Evolutionary conservation across 768 basidiomycete species (phyloP).

Genomic region (Inosperma sp.): DNA sequence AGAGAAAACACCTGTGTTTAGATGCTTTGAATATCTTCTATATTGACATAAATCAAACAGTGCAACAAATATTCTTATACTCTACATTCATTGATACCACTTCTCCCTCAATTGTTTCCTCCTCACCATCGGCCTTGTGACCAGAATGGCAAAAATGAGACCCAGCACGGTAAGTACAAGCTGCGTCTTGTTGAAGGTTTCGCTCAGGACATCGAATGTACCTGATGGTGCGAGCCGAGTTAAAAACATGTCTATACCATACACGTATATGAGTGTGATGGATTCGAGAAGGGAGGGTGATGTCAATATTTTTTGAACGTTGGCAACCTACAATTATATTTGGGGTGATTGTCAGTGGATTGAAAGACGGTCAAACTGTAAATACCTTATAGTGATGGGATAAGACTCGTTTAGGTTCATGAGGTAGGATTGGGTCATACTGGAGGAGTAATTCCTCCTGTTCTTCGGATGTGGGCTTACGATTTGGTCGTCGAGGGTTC

Average conservation of each 20-base stretch:
- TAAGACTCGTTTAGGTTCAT: conserved; percentile 56
- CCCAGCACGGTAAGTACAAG: conserved; percentile 77
- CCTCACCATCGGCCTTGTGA: conserved; percentile 78
- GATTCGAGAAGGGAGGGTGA: conserved; percentile 87
- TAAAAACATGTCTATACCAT: conserved; percentile 86
- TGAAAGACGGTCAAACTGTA: not conserved
- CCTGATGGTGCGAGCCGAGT: conserved; percentile 81
- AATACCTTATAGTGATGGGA: conserved; percentile 47
- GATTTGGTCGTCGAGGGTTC: conserved; percentile 76
- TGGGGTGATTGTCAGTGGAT: not conserved
- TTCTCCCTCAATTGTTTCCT: conserved; percentile 61
- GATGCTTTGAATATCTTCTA: conserved; percentile 31
- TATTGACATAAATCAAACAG: no score
- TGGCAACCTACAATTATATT: conserved; percentile 66
- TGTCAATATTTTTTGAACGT: conserved; percentile 64
- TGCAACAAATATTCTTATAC: conserved; percentile 7
- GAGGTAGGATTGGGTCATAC: conserved; percentile 75
- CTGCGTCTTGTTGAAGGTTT: conserved; percentile 91
- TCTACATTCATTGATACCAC: conserved; percentile 52
- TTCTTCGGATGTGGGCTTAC: conserved; percentile 72
- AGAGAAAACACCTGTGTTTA: no score
- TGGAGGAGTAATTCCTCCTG: conserved; percentile 81
- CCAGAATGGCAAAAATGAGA: conserved; percentile 67
- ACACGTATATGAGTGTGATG: conserved; percentile 81
- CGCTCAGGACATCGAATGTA: conserved; percentile 89